Conservation (phyloP, 169 alveolate species). For the Cryptosporidium viatorum region DNA sequence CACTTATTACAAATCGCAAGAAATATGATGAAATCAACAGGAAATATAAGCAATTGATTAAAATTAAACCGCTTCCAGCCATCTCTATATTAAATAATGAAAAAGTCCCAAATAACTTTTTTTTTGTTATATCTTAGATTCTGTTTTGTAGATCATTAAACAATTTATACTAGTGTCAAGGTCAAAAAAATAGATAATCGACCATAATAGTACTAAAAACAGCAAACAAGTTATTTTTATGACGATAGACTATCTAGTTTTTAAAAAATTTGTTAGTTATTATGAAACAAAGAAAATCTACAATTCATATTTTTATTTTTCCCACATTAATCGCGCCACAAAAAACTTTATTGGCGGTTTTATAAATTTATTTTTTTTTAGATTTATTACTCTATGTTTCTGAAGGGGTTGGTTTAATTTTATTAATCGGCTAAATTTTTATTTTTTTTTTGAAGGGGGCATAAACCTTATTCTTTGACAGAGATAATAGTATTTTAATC, state of each 20-base stretch:
- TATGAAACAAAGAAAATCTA: neutral
- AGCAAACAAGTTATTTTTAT: neutral
- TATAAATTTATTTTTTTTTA: neutral
- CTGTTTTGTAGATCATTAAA: neutral
- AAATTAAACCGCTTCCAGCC: neutral
- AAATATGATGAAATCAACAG: neutral
- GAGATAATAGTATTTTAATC: too few relatives aligned
- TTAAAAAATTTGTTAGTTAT: neutral
- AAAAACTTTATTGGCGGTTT: neutral
- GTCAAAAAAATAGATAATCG: too few relatives aligned
- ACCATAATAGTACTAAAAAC: neutral
- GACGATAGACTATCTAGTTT: neutral
- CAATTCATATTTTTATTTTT: neutral
- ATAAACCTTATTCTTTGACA: too few relatives aligned
- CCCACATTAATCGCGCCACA: constrained; percentile 2
- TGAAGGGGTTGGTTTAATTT: neutral
- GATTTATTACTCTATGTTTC: neutral
- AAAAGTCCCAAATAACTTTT: neutral
- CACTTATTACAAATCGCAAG: constrained; percentile 2
- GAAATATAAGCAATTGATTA: neutral
- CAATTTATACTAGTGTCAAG: too few relatives aligned
- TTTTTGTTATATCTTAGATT: neutral
- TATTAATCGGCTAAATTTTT: too few relatives aligned
- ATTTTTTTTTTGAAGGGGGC: too few relatives aligned
- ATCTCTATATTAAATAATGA: neutral